Evolutionary conservation across 495 filamentous ascomycete species (phyloP), one percentile per base, ranked within the genome.

Genomic region (Daldinia vernicosa): DNA sequence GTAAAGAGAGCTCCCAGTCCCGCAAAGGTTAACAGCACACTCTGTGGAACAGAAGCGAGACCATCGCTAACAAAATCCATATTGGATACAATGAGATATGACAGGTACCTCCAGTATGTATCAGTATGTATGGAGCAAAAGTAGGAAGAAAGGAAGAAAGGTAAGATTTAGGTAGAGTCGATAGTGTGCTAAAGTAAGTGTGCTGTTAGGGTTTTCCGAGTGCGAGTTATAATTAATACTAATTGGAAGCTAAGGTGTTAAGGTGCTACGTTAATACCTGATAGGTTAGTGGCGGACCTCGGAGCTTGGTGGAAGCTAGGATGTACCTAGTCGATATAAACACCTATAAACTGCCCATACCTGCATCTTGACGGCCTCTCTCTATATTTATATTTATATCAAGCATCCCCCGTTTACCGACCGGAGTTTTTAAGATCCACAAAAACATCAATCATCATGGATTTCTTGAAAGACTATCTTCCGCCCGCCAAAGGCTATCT

Each of bases 1-100:
- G 93, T 67, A 69, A 83, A 89, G 53, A 91, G 76, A 47, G 87
- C 82, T 47, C 91, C 91, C 54, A 91, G 77, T 53, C 80, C 84
- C 17, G 81, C 81, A 40, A 83, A 69, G 28, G 76, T 75, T 69
- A 78, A 76, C 26, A 81, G 80, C 19, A 69, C 72, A 24, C 55
- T 52, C 57, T 73, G 81, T 6, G 83, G 83, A 17, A 83, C 68
- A 7, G 76, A 66, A 28, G 39, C 78, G 67, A 83, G 78, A 27
- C 74, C 27, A n/a, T 80, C 55, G 37, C 66, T 70, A 15, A 82
- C 62, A 43, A 70, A 74, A 35, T 80, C 80, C 80, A 84, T 80
- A 19, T n/a, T 70, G 19, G 55, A 56, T 50, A 39, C 24, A 53
- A 62, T 50, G 9, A 51, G n/a, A 12, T 19, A 22, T 40, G 9